phyloP scores from a whole-genome alignment of 495 filamentous ascomycete genomes.

The Trichoderma virens region DNA sequence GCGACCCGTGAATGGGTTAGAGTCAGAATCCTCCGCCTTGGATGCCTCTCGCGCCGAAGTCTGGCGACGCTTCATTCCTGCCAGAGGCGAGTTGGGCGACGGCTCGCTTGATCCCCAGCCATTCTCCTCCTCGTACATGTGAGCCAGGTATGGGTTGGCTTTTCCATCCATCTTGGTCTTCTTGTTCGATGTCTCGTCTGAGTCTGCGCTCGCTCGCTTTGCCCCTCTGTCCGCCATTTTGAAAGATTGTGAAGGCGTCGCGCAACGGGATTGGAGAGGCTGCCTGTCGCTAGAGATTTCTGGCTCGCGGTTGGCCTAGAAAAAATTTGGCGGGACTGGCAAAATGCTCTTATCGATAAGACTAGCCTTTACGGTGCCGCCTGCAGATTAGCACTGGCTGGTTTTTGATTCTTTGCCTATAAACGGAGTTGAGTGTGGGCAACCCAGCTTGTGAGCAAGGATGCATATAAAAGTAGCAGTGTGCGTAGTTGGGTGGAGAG shows the following conservation, averaged over 20 bases:
- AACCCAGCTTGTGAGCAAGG: too few relatives aligned
- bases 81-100: conserved; percentile 42
- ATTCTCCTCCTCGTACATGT: conserved; percentile 59
- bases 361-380: background rate
- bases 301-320: background rate
- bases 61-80: conserved; percentile 63
- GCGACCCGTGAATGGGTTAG: conserved; percentile 75
- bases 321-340: conserved; percentile 12
- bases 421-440: too few relatives aligned
- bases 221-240: conserved; percentile 9
- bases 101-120: conserved; percentile 22
- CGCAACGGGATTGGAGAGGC: background rate
- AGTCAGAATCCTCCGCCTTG: conserved; percentile 68
- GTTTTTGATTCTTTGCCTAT: too few relatives aligned
- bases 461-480: too few relatives aligned
- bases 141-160: conserved; percentile 82
- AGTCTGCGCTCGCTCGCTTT: conserved; percentile 11
- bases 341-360: background rate
- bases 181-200: conserved; percentile 21
- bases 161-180: conserved; percentile 27
- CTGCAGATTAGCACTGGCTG: background rate
- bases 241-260: background rate
- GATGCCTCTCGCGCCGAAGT: conserved; percentile 71
- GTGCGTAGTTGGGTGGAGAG: too few relatives aligned
- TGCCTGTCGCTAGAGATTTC: background rate